Base-by-base conservation (phyloP, 768 basidiomycete species). In the Neoboletus magnificus region DNA sequence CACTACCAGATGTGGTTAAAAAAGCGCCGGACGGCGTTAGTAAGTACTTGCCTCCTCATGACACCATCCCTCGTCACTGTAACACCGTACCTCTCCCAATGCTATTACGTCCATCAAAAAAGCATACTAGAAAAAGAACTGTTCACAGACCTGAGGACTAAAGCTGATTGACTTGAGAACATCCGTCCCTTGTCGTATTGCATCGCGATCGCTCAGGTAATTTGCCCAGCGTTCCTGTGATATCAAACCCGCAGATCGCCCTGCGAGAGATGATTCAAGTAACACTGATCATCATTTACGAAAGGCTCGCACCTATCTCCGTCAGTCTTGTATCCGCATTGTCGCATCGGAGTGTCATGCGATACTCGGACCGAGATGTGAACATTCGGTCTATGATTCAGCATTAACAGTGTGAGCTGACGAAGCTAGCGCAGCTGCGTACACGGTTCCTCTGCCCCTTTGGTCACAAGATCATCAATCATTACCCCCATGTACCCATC, bases 371-470 rank as follows among this genome's bases (percentile, higher is more conserved):
- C 36, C 93, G 80, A 16, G 89, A 89, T 0, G 93, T 95, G 70
- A 96, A 95, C 91, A 95, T 94, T 27, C 93, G 88, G 62, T 95
- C 91, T 93, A 63, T 41, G 37, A 59, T 5, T 27, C 20, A 18
- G 32, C 3, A 33, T 67, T 11, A 66, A 37, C 20, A 20, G 13
- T n/a, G 8, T 22, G 5, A 6, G 12, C 6, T 27, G 27, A 54
- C 18, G 25, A 57, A 39, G 7, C 40, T 48, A 22, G 8, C 32
- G 15, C 13, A 25, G 40, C 18, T 54, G 41, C 40, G 75, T 66
- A 93, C 92, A 96, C 47, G 93, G 93, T 66, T 96, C 93, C 65
- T 93, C 90, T 3, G 89, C 87, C 3, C 93, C 93, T 65, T 92
- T 93, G 41, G 87, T 82, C 23, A 90, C 86, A 22, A 96, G 77